phyloP scores from a whole-genome alignment of 1,139 yeast genomes.

The Yamadazyma mexicana region DNA sequence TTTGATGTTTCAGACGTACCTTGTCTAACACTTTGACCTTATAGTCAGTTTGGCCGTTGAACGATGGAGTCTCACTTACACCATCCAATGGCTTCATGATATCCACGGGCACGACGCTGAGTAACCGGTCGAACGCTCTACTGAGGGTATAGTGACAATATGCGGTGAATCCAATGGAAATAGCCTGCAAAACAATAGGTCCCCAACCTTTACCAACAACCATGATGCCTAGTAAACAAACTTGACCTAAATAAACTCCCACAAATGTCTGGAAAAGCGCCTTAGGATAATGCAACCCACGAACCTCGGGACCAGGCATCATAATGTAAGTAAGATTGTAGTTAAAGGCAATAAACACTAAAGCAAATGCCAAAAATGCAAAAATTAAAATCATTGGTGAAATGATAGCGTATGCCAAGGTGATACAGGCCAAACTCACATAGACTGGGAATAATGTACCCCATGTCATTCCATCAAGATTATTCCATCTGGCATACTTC shows the following conservation, averaged over 20 bases:
- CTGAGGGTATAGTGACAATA: constrained; percentile 63
- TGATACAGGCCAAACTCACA: constrained; percentile 78
- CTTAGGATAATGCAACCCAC: constrained; percentile 85
- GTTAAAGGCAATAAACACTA: constrained; percentile 75
- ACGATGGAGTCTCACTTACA: constrained; percentile 60
- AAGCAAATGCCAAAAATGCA: constrained; percentile 63
- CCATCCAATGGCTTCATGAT: constrained; percentile 75
- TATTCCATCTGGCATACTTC: constrained; percentile 73
- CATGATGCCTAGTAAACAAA: constrained; percentile 82
- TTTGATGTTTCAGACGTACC: constrained; percentile 7
- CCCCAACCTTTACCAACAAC: constrained; percentile 96
- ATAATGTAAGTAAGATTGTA: constrained; percentile 78
- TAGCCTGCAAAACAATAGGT: constrained; percentile 74
- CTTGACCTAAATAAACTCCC: constrained; percentile 84
- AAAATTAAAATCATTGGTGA: constrained; percentile 74
- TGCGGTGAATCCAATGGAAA: constrained; percentile 62
- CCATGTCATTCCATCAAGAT: constrained; percentile 69
- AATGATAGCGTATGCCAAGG: constrained; percentile 76
- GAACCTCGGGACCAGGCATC: constrained; percentile 60
- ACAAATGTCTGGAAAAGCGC: constrained; percentile 87
- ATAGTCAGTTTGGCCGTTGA: constrained; percentile 37
- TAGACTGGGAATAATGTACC: constrained; percentile 88
- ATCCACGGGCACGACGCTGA: constrained; percentile 61
- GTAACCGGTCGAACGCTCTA: constrained; percentile 63
- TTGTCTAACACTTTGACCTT: constrained; percentile 30